Evolutionary conservation across 371 early-diverging fungal species (phyloP).

Genomic region (Amoeboaphelidium protococcarum): DNA sequence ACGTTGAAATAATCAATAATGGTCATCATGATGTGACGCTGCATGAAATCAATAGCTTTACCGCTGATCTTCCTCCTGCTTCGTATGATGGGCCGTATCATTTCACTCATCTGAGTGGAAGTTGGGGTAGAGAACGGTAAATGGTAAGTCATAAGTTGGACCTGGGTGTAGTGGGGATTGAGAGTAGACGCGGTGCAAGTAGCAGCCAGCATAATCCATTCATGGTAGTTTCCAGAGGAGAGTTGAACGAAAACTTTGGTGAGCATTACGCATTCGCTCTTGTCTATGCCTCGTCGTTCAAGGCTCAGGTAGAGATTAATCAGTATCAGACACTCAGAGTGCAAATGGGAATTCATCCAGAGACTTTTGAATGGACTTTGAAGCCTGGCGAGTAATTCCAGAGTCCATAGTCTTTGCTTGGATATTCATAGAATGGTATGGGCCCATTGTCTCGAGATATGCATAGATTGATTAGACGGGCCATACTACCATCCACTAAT

Average conservation of each 20-base stretch:
- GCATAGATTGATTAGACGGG: background rate
- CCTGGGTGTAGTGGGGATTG: background rate
- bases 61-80: background rate
- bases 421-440: background rate
- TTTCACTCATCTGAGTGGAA: background rate
- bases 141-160: background rate
- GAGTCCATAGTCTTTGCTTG: background rate
- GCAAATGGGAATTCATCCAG: constrained; percentile 13
- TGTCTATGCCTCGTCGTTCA: background rate
- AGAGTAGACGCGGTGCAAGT: background rate
- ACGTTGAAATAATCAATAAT: no score
- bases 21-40: no score
- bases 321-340: constrained; percentile 8
- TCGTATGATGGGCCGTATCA: background rate
- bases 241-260: background rate
- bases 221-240: background rate
- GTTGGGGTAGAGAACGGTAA: background rate
- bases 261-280: background rate
- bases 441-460: background rate
- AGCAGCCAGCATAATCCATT: background rate
- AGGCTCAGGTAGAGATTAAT: constrained; percentile 7
- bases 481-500: background rate
- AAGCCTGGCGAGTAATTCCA: constrained; percentile 1
- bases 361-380: constrained; percentile 10
- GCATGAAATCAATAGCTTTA: background rate